phyloP scores from a whole-genome alignment of 768 basidiomycete genomes.

The Megacollybia marginata region DNA sequence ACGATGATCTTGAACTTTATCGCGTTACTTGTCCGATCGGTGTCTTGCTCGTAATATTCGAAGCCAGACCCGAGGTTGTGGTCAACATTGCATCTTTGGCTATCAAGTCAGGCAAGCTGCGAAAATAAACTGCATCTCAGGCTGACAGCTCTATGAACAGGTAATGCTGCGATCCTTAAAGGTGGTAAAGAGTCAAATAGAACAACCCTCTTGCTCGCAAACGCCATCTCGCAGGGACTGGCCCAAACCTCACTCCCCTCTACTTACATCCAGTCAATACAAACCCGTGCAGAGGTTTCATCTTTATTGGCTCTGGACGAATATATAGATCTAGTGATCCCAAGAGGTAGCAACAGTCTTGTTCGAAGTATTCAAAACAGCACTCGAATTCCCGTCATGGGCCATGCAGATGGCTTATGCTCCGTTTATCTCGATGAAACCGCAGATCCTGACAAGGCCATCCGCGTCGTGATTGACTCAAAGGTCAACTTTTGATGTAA shows the following conservation, averaged over 20 bases:
- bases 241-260: conserved; percentile 63
- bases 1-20: conserved; percentile 82
- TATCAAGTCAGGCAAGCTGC: conserved; percentile 81
- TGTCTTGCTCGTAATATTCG: conserved; percentile 93
- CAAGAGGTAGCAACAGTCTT: conserved; percentile 87
- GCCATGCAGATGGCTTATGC: conserved; percentile 96
- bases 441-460: conserved; percentile 73
- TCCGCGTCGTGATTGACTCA: conserved; percentile 78
- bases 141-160: conserved; percentile 31
- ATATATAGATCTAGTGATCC: conserved; percentile 96
- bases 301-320: conserved; percentile 79
- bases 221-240: conserved; percentile 75
- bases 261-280: conserved; percentile 86
- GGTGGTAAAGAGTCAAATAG: conserved; percentile 92
- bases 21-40: conserved; percentile 96
- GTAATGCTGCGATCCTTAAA: conserved; percentile 95
- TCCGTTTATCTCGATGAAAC: conserved; percentile 81
- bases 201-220: conserved; percentile 70
- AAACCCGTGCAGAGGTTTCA: conserved; percentile 87
- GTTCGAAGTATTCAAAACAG: conserved; percentile 84
- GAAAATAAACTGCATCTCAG: background rate
- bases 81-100: conserved; percentile 95
- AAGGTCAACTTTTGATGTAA: conserved; percentile 36
- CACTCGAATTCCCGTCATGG: conserved; percentile 96
- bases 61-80: conserved; percentile 94